phyloP scores from a whole-genome alignment of 176 grass and related monocot species.

The Carex littledalei region DNA sequence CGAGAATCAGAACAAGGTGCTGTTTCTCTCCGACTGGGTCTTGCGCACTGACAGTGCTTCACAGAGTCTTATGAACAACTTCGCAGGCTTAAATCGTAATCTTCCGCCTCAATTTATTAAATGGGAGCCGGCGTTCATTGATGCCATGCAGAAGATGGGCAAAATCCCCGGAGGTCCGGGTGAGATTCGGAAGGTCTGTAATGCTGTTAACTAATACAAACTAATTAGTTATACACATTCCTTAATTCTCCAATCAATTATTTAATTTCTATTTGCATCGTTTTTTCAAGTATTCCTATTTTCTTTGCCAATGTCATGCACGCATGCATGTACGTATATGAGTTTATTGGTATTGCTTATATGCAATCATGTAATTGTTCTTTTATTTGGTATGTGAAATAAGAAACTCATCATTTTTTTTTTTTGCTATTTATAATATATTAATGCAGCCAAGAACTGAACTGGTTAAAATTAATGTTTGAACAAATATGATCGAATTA shows the following conservation, averaged over 20 bases:
- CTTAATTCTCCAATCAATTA: neutral
- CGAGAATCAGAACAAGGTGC: neutral
- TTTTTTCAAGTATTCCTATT: neutral
- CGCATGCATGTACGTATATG: too few relatives aligned
- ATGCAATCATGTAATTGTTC: too few relatives aligned
- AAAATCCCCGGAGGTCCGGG: neutral
- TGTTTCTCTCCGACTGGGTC: constrained; percentile 42
- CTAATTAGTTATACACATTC: neutral
- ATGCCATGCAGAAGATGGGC: constrained; percentile 23
- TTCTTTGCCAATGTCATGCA: neutral
- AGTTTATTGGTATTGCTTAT: too few relatives aligned
- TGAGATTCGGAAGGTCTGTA: constrained; percentile 25
- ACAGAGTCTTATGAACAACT: neutral
- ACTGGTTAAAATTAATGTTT: too few relatives aligned
- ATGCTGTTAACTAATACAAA: neutral
- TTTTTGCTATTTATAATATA: too few relatives aligned
- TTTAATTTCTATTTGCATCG: neutral
- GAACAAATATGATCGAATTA: too few relatives aligned
- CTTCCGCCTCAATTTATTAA: too few relatives aligned
- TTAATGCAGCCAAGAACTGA: too few relatives aligned
- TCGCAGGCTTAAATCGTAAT: neutral
- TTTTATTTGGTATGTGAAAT: too few relatives aligned
- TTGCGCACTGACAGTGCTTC: neutral
- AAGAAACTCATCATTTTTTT: too few relatives aligned
- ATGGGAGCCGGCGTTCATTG: neutral